Evolutionary conservation across 257 asterid genomes (phyloP).

Genomic region (Cordia subcordata): DNA sequence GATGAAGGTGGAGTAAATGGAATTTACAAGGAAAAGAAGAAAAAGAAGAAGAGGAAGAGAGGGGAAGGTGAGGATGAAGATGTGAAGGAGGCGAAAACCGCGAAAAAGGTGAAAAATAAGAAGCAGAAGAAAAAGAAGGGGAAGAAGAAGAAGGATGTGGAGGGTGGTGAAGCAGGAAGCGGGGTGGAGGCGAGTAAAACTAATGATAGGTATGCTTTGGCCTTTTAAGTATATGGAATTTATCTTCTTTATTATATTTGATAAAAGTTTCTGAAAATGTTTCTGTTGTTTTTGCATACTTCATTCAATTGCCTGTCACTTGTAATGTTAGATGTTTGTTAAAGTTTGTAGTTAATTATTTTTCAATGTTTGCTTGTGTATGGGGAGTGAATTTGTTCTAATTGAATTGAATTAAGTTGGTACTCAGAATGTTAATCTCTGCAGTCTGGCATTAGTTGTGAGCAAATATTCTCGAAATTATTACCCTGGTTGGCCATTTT

Average conservation of each 20-base stretch:
- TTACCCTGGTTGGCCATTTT: no score
- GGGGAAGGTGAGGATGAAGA: slow-evolving; percentile 28
- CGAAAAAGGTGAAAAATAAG: slow-evolving; percentile 26
- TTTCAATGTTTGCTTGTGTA: no score
- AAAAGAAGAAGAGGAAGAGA: slow-evolving; percentile 33
- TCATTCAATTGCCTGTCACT: neutral
- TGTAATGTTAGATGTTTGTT: neutral
- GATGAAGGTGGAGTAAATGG: slow-evolving; percentile 19
- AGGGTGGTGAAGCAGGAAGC: slow-evolving; percentile 20
- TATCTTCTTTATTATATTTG: neutral
- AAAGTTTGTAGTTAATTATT: no score
- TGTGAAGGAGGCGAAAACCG: slow-evolving; percentile 27
- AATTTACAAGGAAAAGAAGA: slow-evolving; percentile 26
- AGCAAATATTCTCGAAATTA: no score
- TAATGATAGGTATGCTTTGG: slow-evolving; percentile 34
- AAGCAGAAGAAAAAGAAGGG: slow-evolving; percentile 31
- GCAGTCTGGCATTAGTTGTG: no score
- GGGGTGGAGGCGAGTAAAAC: slow-evolving; percentile 18
- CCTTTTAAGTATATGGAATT: neutral
- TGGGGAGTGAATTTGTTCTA: no score
- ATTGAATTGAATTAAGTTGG: no score
- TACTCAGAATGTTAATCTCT: no score
- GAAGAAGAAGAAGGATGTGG: slow-evolving; percentile 21
- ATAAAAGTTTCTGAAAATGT: neutral
- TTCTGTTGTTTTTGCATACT: neutral